phyloP scores from a whole-genome alignment of 2,329 filamentous ascomycete genomes.

The Trichoderma sp. region DNA sequence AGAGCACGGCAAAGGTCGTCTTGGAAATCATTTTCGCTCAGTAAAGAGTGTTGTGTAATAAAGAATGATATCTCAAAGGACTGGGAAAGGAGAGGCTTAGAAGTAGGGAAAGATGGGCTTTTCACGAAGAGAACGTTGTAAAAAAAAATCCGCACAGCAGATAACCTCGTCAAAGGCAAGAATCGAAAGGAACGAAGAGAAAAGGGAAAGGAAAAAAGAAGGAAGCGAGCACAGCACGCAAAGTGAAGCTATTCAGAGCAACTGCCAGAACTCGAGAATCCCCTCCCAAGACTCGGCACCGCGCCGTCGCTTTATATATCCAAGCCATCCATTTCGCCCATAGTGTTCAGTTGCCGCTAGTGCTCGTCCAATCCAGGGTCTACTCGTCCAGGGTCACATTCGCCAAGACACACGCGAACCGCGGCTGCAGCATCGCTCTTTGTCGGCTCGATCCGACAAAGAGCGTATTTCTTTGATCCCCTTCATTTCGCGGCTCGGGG shows the following conservation, averaged over 20 bases:
- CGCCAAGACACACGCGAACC: not conserved
- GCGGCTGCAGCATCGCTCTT: not conserved
- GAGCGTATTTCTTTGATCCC: not conserved
- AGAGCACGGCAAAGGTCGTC: constrained; percentile 1
- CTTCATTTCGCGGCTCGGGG: constrained; percentile 13
- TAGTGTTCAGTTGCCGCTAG: not conserved
- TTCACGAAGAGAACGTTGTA: constrained; percentile 17
- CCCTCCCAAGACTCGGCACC: not conserved
- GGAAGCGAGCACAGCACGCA: constrained; percentile 19
- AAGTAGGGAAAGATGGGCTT: not conserved
- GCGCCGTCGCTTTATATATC: not conserved
- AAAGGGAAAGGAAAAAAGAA: constrained; percentile 14
- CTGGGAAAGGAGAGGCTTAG: not conserved
- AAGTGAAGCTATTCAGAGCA: constrained; percentile 21
- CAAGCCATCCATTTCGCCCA: not conserved
- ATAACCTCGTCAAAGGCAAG: constrained; percentile 23
- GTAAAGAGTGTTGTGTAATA: not conserved
- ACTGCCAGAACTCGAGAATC: not conserved
- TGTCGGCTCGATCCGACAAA: constrained; percentile 12
- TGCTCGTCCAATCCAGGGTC: not conserved
- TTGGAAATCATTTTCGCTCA: constrained; percentile 10
- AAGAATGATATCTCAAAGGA: not conserved
- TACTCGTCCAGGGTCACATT: not conserved
- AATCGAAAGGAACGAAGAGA: constrained; percentile 18
- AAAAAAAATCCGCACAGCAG: constrained; percentile 25